Percentiles rank a stretch among this genome's conserved stretches.
These are phyloP conservation scores for Pleurotus sapidus DNA, from an alignment of 768 basidiomycete genomes.

Conservation along the genomic window DNA sequence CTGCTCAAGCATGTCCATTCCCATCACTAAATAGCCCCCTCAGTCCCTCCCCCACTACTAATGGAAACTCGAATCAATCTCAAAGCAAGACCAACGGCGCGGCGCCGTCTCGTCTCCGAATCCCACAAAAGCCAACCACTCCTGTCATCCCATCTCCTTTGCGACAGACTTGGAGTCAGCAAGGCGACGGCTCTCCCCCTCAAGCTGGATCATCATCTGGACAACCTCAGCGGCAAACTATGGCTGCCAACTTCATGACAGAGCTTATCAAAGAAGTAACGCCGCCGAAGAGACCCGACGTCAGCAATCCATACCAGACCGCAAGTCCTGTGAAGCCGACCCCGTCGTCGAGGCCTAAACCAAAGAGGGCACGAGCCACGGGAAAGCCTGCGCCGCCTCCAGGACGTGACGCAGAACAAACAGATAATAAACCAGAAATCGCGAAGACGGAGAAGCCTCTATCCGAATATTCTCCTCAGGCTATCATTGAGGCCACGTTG, in stretches of 20 bases:
- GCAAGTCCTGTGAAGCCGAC: conserved; percentile 57
- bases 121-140: conserved; percentile 36
- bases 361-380: conserved; percentile 41
- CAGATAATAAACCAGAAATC: conserved; percentile 13
- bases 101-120: conserved; percentile 29
- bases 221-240: conserved; percentile 47
- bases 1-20: conserved; percentile 29
- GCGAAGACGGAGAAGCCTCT: conserved; percentile 23
- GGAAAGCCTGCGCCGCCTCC: conserved; percentile 33
- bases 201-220: conserved; percentile 30
- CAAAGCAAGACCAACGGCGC: conserved; percentile 10
- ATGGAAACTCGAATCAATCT: conserved; percentile 22
- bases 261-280: conserved; percentile 71
- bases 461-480: conserved; percentile 48
- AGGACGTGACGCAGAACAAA: conserved; percentile 21
- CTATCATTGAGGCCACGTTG: conserved; percentile 74
- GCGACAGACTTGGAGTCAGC: conserved; percentile 65
- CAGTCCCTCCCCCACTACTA: conserved; percentile 22
- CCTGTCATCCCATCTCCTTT: conserved; percentile 74
- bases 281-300: conserved; percentile 60
- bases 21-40: conserved; percentile 28
- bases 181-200: conserved; percentile 29
- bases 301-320: conserved; percentile 77
- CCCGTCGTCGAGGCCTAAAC: conserved; percentile 35
- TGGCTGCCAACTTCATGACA: conserved; percentile 67